Conservation (phyloP, 2,329 filamentous ascomycete species). For the Clarireedia monteithiana region DNA sequence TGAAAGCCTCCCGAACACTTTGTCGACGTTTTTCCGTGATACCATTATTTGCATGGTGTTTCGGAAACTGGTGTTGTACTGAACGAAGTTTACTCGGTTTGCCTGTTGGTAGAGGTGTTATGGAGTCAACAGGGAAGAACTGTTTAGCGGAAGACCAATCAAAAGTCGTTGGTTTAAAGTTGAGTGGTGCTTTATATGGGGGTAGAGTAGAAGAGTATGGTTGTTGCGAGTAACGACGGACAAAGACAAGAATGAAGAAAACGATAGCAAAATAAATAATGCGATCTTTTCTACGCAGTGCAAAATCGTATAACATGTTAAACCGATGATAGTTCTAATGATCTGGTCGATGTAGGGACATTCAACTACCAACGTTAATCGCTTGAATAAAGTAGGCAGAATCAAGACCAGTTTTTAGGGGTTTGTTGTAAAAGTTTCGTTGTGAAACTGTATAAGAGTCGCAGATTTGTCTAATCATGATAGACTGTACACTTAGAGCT, state of each 20-base stretch:
- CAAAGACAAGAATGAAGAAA: neutral
- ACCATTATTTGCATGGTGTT: neutral
- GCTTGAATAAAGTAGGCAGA: neutral
- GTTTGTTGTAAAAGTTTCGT: too few species aligned
- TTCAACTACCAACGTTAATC: neutral
- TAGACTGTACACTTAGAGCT: too few species aligned
- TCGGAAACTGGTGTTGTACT: neutral
- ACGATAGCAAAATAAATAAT: neutral
- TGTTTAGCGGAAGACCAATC: neutral
- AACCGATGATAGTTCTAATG: neutral
- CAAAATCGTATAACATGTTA: neutral
- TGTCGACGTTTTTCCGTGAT: slow-evolving; percentile 2
- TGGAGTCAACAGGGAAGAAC: neutral
- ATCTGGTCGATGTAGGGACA: neutral
- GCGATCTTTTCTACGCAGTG: neutral
- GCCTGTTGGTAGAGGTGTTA: neutral
- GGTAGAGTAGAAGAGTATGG: neutral
- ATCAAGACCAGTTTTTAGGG: neutral
- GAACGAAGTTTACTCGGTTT: neutral
- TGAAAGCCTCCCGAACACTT: slow-evolving; percentile 17
- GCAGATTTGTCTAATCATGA: too few species aligned
- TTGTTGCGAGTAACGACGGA: neutral
- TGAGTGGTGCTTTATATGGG: neutral
- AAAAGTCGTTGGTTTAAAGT: neutral
- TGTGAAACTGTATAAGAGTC: too few species aligned